phyloP scores from a whole-genome alignment of 352 stramenopile genomes.

The Pythium dissotocum region DNA sequence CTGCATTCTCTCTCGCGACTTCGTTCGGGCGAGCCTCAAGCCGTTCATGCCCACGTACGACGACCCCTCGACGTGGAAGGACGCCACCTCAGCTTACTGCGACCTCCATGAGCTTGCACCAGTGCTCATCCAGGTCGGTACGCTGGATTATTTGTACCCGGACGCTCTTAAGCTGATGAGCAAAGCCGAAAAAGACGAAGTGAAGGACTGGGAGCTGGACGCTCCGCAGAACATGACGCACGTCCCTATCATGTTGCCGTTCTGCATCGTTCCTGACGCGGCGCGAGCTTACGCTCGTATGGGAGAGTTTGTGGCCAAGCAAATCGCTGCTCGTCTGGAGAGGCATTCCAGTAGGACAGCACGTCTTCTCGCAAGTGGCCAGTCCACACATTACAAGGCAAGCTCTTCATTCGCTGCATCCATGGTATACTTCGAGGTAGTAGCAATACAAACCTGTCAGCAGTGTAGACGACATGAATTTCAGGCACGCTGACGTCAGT shows the following conservation, averaged over 20 bases:
- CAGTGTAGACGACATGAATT: too few relatives aligned
- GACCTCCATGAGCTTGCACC: slow-evolving; percentile 40
- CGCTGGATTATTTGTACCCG: slow-evolving; percentile 42
- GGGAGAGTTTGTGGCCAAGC: slow-evolving; percentile 31
- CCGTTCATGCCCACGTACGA: neutral
- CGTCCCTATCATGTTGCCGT: slow-evolving; percentile 42
- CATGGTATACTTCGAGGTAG: too few relatives aligned
- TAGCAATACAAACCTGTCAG: too few relatives aligned
- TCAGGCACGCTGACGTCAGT: too few relatives aligned
- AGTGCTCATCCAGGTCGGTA: slow-evolving; percentile 45
- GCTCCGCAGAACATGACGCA: slow-evolving; percentile 42
- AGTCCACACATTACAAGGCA: too few relatives aligned
- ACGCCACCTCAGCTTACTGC: slow-evolving; percentile 25
- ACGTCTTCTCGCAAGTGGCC: too few relatives aligned
- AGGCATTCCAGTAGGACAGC: too few relatives aligned
- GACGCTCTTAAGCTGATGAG: slow-evolving; percentile 33
- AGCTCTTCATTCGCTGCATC: too few relatives aligned
- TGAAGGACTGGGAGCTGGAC: slow-evolving; percentile 46
- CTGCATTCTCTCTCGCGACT: slow-evolving; percentile 36
- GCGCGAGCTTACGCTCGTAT: slow-evolving; percentile 33
- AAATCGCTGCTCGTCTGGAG: neutral
- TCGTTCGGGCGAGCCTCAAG: neutral
- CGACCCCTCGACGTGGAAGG: slow-evolving; percentile 3
- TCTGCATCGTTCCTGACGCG: slow-evolving; percentile 40
- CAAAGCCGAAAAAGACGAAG: slow-evolving; percentile 41